Conservation (phyloP, 805 yeast genomes). For the Maudiozyma bulderi region DNA sequence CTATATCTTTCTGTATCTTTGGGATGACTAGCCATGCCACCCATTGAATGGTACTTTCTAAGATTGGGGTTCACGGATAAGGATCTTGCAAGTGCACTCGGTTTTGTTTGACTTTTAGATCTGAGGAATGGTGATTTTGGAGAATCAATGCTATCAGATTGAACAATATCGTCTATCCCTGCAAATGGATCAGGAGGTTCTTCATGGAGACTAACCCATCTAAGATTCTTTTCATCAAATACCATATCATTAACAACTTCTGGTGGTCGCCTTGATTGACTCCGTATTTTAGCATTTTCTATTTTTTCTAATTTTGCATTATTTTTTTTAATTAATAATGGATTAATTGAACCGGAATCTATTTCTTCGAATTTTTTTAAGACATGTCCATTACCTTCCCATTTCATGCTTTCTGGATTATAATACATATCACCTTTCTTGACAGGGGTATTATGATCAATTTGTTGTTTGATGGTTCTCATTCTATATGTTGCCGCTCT, state of each 20-base stretch:
- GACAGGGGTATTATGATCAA: constrained; percentile 27
- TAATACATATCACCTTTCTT: constrained; percentile 24
- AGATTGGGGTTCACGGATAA: constrained; percentile 1
- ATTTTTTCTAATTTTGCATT: constrained; percentile 1
- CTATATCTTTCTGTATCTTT: not conserved
- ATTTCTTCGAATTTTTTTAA: constrained; percentile 19
- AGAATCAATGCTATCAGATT: not conserved
- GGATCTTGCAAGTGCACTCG: not conserved
- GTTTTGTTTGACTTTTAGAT: constrained; percentile 16
- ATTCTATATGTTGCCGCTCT: constrained; percentile 11
- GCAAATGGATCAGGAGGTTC: constrained; percentile 26
- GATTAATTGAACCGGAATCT: constrained; percentile 16
- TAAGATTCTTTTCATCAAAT: constrained; percentile 25
- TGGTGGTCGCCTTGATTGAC: constrained; percentile 7
- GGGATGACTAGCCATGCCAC: not conserved
- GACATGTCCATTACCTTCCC: constrained; percentile 26
- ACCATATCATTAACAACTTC: constrained; percentile 27
- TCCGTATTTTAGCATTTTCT: constrained; percentile 5
- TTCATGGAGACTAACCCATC: constrained; percentile 26
- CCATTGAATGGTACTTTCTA: constrained; percentile 15
- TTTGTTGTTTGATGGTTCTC: constrained; percentile 27
- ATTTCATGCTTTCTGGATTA: constrained; percentile 22
- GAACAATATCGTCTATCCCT: constrained; percentile 17
- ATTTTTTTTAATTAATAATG: constrained; percentile 15
- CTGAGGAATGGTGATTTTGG: constrained; percentile 15